These are phyloP conservation scores for Nakazawaea wickerhamii DNA, from an alignment of 805 yeast species.

Conservation along the genomic window DNA sequence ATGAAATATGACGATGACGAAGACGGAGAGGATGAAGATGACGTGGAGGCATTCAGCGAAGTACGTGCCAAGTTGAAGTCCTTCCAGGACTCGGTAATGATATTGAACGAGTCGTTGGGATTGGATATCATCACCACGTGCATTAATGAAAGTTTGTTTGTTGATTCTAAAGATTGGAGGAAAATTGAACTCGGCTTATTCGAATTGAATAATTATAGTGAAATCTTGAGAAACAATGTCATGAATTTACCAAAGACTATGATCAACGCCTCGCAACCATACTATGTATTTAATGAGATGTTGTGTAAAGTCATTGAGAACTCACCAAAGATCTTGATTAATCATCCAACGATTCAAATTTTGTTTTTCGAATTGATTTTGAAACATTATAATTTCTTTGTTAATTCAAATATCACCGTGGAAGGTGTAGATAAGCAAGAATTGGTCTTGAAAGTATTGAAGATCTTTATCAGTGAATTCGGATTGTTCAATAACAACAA, in stretches of 20 bases:
- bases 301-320: conserved; percentile 39
- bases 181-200: conserved; percentile 80
- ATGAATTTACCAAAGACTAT: conserved; percentile 64
- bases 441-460: conserved; percentile 57
- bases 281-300: conserved; percentile 54
- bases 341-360: conserved; percentile 79
- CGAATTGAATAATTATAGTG: conserved; percentile 75
- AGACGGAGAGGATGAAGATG: conserved; percentile 60
- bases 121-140: conserved; percentile 35
- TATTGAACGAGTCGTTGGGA: conserved; percentile 32
- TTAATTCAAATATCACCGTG: conserved; percentile 34
- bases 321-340: conserved; percentile 36
- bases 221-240: conserved; percentile 71
- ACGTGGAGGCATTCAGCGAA: conserved; percentile 73
- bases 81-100: conserved; percentile 77
- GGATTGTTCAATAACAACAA: conserved; percentile 75
- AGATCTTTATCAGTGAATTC: conserved; percentile 70
- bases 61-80: conserved; percentile 67
- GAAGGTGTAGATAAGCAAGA: conserved; percentile 38
- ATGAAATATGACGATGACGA: conserved; percentile 70
- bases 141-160: conserved; percentile 38
- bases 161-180: conserved; percentile 57
- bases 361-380: conserved; percentile 80
- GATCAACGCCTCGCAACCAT: conserved; percentile 61
- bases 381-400: conserved; percentile 66